A percentile compares a stretch with the other conserved stretches of the same genome.
phyloP scores from a whole-genome alignment of 2,329 filamentous ascomycete genomes.

The Fusarium floridanum region DNA sequence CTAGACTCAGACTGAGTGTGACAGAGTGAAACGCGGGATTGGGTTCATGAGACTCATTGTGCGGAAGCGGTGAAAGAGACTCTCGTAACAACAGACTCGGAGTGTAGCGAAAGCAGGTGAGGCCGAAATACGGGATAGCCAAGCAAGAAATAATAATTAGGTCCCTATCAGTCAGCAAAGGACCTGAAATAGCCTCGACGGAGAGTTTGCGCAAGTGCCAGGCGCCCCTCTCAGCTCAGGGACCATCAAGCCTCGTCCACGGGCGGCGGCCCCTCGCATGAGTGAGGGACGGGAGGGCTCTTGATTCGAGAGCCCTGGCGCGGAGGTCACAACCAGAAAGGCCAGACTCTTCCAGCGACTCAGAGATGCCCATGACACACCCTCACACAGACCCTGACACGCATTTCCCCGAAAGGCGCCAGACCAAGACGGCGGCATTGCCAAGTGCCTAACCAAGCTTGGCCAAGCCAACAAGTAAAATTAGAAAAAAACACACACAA shows the following conservation, averaged over 20 bases:
- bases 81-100: neutral
- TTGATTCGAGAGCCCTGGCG: conserved; percentile 28
- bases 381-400: conserved; percentile 4
- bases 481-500: conserved; percentile 30
- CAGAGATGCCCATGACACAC: neutral
- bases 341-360: neutral
- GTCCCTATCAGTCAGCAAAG: conserved; percentile 1
- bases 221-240: conserved; percentile 5
- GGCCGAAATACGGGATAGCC: conserved; percentile 1
- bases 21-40: conserved; percentile 34
- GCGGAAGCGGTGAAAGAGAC: neutral
- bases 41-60: conserved; percentile 12
- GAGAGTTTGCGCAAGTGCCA: neutral
- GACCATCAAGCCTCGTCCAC: conserved; percentile 26
- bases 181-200: neutral
- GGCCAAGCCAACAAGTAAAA: conserved; percentile 36
- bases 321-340: neutral
- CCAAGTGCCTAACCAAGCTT: conserved; percentile 30
- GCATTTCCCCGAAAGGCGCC: conserved; percentile 3
- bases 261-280: conserved; percentile 13
- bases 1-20: conserved; percentile 4
- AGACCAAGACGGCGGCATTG: conserved; percentile 1
- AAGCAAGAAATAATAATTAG: neutral
- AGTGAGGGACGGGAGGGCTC: conserved; percentile 31
- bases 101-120: conserved; percentile 4